Evolutionary conservation across 2,329 filamentous ascomycete species (phyloP), one percentile per base, ranked within the genome.

Genomic region (Epichloe sp.): DNA sequence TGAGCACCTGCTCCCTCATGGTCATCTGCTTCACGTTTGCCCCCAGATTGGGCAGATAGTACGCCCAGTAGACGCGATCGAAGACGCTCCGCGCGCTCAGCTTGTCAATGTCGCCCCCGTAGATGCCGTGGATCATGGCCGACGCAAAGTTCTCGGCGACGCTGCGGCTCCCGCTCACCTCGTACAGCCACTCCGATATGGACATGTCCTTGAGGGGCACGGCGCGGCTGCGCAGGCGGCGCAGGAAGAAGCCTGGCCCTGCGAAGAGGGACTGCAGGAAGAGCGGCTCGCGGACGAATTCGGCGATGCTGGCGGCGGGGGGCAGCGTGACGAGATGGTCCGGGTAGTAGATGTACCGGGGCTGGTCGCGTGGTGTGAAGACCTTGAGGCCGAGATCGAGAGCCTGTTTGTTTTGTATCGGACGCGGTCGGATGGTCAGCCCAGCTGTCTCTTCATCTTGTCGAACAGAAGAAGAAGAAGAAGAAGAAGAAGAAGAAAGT

Each of bases 261-360:
- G 62, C 63, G 37, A 58, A 56, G 40, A 65, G 51, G 35, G 58
- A 61, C 43, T 66, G 58, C 17, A 60, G 59, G 53, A 66, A 66
- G 54, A 69, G 59, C 17, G 62, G 62, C 53, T 69, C 62, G 45
- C 58, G 54, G 21, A 66, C 47, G 49, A 62, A 57, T 19, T 60
- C 53, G 42, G 58, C 47, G 44, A 67, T 35, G 50, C 53, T 54
- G 35, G 57, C 52, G 21, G 57, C 51, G 3, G 67, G 66, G 2
- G 67, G 68, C 26, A 66, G 55, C 38, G 57, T 50, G 31, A 70
- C 65, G 36, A 70, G 77, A 60, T 83, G 86, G 63, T 95, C 86
- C 2, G 87, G 87, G 61, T 94, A 95, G 75, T 93, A 96, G 53
- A 97, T 73, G 66, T 83, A 96, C 55, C 89, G 85, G 14, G 63